Evolutionary conservation across 2,329 filamentous ascomycete species (phyloP), one percentile per base, ranked within the genome.

Genomic region (Penicillium sp.): DNA sequence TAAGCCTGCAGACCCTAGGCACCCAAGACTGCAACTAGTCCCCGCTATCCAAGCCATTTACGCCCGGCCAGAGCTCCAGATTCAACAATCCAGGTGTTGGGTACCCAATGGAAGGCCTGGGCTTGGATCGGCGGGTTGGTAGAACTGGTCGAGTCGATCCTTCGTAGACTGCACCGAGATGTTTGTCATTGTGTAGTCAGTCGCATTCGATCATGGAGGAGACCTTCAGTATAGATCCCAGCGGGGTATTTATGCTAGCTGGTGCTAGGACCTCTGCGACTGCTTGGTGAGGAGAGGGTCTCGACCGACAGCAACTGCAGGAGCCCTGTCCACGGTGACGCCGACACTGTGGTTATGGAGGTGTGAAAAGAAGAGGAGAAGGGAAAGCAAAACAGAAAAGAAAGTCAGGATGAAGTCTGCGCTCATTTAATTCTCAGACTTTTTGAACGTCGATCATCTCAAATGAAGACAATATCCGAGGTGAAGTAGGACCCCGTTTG

Each of bases 241-340:
- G 49, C 54, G 33, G 54, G 58, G 58, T n/a, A 26, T 22, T 43
- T 56, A 25, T 48, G 43, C 37, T 40, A 40, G 38, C 19, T 58
- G 49, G 57, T 53, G 57, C 51, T 54, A 28, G 22, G 53, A 35
- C 43, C 57, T 48, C 33, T 30, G 13, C 33, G 33, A 58, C 38
- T 33, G 30, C 42, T 35, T 45, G 35, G 51, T 53, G 40, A 45
- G 16, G 51, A 59, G 51, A 59, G 58, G 63, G 63, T 62, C 63
- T 59, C 57, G 61, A 64, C 63, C 63, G 59, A 61, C 61, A 35
- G 52, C 42, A 40, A 64, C 54, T 57, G 52, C 54, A 53, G 58
- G 30, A 42, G 37, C 38, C 63, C 63, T 59, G 55, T 59, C 63
- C 33, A 46, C 40, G 52, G 48, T 53, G 57, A 59, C 53, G 57